Evolutionary conservation across 148 eudicot genomes (phyloP).

Genomic region (Chenopodium berlandieri): DNA sequence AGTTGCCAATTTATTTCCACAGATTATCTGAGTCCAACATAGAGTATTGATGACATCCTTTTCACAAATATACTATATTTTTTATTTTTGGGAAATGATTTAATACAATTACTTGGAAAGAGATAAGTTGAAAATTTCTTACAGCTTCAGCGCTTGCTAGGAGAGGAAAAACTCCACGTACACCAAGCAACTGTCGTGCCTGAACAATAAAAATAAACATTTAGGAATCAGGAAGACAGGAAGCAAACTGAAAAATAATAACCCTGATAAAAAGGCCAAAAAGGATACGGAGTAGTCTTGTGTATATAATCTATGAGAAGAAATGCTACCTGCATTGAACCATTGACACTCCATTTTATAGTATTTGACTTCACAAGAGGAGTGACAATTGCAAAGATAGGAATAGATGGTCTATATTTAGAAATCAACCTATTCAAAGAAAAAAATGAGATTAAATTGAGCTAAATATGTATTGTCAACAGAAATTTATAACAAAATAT

Average conservation of each 20-base stretch:
- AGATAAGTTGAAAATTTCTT: conserved; percentile 21
- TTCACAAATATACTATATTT: no score
- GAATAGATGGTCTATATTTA: conserved; percentile 58
- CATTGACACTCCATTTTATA: conserved; percentile 53
- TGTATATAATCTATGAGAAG: neutral
- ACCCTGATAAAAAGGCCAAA: neutral
- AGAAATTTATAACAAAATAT: no score
- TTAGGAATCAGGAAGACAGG: neutral
- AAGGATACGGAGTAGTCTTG: neutral
- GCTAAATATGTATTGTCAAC: neutral
- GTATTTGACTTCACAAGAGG: conserved; percentile 49
- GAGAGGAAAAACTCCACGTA: conserved; percentile 55
- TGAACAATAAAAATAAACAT: conserved; percentile 23
- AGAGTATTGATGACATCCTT: neutral
- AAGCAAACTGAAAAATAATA: neutral
- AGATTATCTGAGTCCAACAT: neutral
- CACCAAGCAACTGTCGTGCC: conserved; percentile 64
- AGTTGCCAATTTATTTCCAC: neutral
- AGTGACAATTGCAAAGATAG: conserved; percentile 51
- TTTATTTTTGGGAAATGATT: no score
- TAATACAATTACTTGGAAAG: neutral
- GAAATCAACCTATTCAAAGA: conserved; percentile 48
- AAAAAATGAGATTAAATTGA: neutral
- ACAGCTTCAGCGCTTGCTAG: conserved; percentile 52
- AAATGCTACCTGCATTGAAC: conserved; percentile 45